Conservation (phyloP, 768 basidiomycete genomes). For the Xerocomellus amylosporus region DNA sequence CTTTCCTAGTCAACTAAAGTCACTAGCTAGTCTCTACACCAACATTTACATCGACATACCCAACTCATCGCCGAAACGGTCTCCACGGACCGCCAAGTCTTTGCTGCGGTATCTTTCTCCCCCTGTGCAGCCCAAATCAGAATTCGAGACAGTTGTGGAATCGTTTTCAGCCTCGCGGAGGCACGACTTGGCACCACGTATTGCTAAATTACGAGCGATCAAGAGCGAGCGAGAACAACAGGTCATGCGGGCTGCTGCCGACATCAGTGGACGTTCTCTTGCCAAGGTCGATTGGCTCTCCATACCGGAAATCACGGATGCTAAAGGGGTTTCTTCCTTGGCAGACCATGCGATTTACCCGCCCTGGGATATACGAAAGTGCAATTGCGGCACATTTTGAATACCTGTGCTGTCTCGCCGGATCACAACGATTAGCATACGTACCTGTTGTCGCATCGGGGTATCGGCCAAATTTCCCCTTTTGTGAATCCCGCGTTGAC, state of each 20-base stretch:
- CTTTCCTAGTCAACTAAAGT: slow-evolving; percentile 59
- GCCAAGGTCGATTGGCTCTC: slow-evolving; percentile 56
- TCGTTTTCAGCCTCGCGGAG: slow-evolving; percentile 46
- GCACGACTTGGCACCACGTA: slow-evolving; percentile 58
- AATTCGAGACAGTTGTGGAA: slow-evolving; percentile 57
- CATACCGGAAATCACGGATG: not conserved
- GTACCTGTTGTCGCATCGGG: slow-evolving; percentile 97
- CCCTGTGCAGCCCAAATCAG: slow-evolving; percentile 31
- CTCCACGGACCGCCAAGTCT: slow-evolving; percentile 46
- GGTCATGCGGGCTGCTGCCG: slow-evolving; percentile 82
- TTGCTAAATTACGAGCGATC: slow-evolving; percentile 69
- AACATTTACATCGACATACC: slow-evolving; percentile 55
- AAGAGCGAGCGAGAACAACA: slow-evolving; percentile 78
- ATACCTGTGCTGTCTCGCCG: slow-evolving; percentile 75
- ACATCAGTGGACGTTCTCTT: slow-evolving; percentile 83
- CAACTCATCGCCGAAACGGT: slow-evolving; percentile 36
- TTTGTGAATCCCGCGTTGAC: not conserved
- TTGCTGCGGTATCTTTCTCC: slow-evolving; percentile 51
- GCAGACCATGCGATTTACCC: slow-evolving; percentile 81
- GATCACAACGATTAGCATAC: slow-evolving; percentile 89
- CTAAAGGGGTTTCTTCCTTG: not conserved
- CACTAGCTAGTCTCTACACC: slow-evolving; percentile 46
- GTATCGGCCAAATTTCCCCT: slow-evolving; percentile 35
- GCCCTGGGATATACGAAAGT: slow-evolving; percentile 55
- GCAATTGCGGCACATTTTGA: slow-evolving; percentile 82